Evolutionary conservation across 2,329 filamentous ascomycete genomes (phyloP).

Genomic region (Aspergillus thermomutatus): DNA sequence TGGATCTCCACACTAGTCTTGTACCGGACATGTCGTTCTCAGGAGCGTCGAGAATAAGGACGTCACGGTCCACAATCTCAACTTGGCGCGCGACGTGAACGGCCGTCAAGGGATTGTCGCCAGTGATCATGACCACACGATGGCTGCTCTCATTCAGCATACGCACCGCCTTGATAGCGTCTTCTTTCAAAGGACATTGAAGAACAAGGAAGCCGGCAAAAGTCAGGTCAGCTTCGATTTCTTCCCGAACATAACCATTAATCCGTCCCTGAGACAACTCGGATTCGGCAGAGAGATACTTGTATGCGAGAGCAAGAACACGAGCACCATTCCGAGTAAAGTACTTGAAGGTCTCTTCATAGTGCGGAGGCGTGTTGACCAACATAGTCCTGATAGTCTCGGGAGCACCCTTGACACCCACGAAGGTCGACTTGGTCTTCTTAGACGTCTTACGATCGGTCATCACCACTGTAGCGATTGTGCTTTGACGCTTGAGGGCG

Average conservation of each 20-base stretch:
- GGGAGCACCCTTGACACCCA: conserved; percentile 92
- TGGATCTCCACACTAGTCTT: conserved; percentile 87
- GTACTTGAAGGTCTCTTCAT: conserved; percentile 98
- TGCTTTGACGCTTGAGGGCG: conserved; percentile 91
- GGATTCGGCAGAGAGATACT: conserved; percentile 75
- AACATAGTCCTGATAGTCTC: conserved; percentile 97
- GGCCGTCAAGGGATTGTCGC: conserved; percentile 94
- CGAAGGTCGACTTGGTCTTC: conserved; percentile 81
- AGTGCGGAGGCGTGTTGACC: conserved; percentile 73
- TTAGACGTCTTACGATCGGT: conserved; percentile 69
- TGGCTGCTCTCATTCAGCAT: conserved; percentile 99
- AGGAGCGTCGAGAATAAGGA: conserved; percentile 89
- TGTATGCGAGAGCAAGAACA: conserved; percentile 90
- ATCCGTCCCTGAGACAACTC: conserved; percentile 82
- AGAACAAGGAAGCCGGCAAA: conserved; percentile 96
- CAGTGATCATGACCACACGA: conserved; percentile 98
- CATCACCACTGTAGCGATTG: conserved; percentile 76
- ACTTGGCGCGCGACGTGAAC: conserved; percentile 94
- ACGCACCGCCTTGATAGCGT: conserved; percentile 86
- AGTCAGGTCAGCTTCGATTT: conserved; percentile 76
- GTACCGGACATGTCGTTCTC: conserved; percentile 81
- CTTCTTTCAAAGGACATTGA: conserved; percentile 93
- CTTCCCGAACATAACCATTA: conserved; percentile 90
- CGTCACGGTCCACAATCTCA: conserved; percentile 94
- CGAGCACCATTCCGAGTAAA: conserved; percentile 94